These are phyloP conservation scores for Schizophyllum commune DNA, from an alignment of 1,284 basidiomycete genomes.

Conservation along the genomic window DNA sequence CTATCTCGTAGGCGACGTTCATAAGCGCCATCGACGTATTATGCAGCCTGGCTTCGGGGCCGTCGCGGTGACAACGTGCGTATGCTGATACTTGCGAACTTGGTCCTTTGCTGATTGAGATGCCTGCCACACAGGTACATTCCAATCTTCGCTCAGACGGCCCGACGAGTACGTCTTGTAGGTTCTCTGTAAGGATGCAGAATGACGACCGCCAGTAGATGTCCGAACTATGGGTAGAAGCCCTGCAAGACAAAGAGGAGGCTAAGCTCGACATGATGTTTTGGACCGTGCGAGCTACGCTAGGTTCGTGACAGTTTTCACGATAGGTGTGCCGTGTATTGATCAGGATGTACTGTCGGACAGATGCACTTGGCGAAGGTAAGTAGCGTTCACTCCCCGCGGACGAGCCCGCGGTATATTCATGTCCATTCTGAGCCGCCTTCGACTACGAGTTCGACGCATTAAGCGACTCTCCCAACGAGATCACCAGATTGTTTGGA, in stretches of 20 bases:
- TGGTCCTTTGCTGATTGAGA: too few species aligned
- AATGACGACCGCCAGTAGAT: neutral
- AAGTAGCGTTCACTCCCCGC: neutral
- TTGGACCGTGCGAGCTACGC: neutral
- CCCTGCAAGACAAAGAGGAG: neutral
- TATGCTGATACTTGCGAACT: too few species aligned
- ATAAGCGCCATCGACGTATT: constrained; percentile 28
- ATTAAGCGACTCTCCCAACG: constrained; percentile 13
- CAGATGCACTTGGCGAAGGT: constrained; percentile 17
- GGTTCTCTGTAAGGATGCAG: neutral
- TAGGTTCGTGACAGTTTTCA: neutral
- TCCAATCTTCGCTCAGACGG: constrained; percentile 25
- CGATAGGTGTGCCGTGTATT: neutral
- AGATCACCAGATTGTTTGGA: constrained; percentile 10
- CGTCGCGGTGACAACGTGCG: constrained; percentile 19
- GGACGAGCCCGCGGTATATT: neutral
- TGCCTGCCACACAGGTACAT: constrained; percentile 18
- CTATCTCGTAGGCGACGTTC: constrained; percentile 20
- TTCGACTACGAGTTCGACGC: constrained; percentile 17
- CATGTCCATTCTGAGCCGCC: constrained; percentile 8
- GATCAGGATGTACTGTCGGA: neutral
- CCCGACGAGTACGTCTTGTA: constrained; percentile 21
- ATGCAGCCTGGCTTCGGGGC: constrained; percentile 30
- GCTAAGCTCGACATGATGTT: neutral
- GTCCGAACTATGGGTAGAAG: neutral